Evolutionary conservation across 495 filamentous ascomycete genomes (phyloP).

Genomic region (Penicillium longicatenatum): DNA sequence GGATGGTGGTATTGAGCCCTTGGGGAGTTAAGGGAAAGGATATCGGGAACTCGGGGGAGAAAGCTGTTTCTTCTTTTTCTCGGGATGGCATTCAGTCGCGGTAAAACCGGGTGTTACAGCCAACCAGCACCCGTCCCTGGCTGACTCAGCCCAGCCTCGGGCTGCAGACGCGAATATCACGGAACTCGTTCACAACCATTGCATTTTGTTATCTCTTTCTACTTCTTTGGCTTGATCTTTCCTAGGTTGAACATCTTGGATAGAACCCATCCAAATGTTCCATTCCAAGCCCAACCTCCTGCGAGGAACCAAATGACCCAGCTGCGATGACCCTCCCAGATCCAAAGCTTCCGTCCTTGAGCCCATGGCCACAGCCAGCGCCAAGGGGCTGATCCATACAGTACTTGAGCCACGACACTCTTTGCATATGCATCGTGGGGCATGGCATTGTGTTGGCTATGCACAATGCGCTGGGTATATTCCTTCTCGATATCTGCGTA

Average conservation of each 20-base stretch:
- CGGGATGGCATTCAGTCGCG: slow-evolving; percentile 36
- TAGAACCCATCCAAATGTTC: slow-evolving; percentile 42
- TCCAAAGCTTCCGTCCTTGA: slow-evolving; percentile 43
- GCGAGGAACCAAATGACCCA: slow-evolving; percentile 50
- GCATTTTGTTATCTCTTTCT: neutral
- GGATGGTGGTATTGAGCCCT: slow-evolving; percentile 17
- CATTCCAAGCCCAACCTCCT: slow-evolving; percentile 45
- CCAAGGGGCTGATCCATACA: slow-evolving; percentile 48
- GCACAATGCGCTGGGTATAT: slow-evolving; percentile 52
- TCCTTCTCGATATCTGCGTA: slow-evolving; percentile 54
- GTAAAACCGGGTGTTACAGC: slow-evolving; percentile 32
- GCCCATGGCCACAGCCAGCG: slow-evolving; percentile 52
- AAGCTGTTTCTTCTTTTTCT: slow-evolving; percentile 48
- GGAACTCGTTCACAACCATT: slow-evolving; percentile 14
- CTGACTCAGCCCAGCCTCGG: slow-evolving; percentile 29
- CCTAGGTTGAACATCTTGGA: slow-evolving; percentile 50
- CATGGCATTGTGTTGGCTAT: slow-evolving; percentile 61
- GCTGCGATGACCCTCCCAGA: slow-evolving; percentile 58
- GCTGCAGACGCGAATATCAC: slow-evolving; percentile 30
- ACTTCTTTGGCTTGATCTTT: slow-evolving; percentile 23
- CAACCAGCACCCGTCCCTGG: slow-evolving; percentile 28
- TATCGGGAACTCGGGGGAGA: slow-evolving; percentile 28
- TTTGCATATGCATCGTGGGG: slow-evolving; percentile 53
- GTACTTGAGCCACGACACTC: slow-evolving; percentile 56
- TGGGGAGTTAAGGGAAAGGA: slow-evolving; percentile 9